phyloP scores from a whole-genome alignment of 495 filamentous ascomycete species.

The Hamigera avellanea region DNA sequence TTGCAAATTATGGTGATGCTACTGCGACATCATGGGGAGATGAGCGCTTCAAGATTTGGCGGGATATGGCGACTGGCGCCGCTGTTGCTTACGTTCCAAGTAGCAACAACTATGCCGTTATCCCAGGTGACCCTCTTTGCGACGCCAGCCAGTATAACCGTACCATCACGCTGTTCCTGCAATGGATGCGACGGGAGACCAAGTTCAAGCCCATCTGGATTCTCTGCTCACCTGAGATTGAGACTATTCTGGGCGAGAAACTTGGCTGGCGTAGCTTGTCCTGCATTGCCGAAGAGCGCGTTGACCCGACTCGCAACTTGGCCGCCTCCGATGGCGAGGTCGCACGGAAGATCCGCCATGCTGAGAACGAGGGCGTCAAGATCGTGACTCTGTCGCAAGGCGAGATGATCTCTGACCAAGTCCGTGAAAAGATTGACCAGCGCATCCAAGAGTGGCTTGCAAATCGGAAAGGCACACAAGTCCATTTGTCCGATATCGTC shows the following conservation, averaged over 20 bases:
- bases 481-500: slow-evolving; percentile 73
- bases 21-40: slow-evolving; percentile 83
- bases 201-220: slow-evolving; percentile 75
- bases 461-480: slow-evolving; percentile 68
- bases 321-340: slow-evolving; percentile 45
- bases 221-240: slow-evolving; percentile 53
- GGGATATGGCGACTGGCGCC: slow-evolving; percentile 62
- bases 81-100: slow-evolving; percentile 67
- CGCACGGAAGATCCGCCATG: slow-evolving; percentile 61
- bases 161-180: slow-evolving; percentile 60
- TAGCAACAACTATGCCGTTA: slow-evolving; percentile 59
- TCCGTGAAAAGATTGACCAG: slow-evolving; percentile 52
- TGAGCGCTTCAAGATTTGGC: slow-evolving; percentile 71
- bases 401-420: slow-evolving; percentile 46
- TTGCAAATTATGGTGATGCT: slow-evolving; percentile 83
- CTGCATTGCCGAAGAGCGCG: slow-evolving; percentile 73
- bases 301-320: slow-evolving; percentile 48
- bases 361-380: slow-evolving; percentile 67
- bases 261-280: slow-evolving; percentile 76
- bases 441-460: slow-evolving; percentile 68
- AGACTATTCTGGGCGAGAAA: slow-evolving; percentile 61
- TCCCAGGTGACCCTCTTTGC: slow-evolving; percentile 74
- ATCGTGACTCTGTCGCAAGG: slow-evolving; percentile 53
- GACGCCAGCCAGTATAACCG: slow-evolving; percentile 57
- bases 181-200: slow-evolving; percentile 56